A percentile compares a stretch with the other conserved stretches of the same genome.
These are phyloP conservation scores for Xenosphaeropsis pyriputrescens DNA, from an alignment of 2,329 filamentous ascomycete genomes.

Conservation along the genomic window DNA sequence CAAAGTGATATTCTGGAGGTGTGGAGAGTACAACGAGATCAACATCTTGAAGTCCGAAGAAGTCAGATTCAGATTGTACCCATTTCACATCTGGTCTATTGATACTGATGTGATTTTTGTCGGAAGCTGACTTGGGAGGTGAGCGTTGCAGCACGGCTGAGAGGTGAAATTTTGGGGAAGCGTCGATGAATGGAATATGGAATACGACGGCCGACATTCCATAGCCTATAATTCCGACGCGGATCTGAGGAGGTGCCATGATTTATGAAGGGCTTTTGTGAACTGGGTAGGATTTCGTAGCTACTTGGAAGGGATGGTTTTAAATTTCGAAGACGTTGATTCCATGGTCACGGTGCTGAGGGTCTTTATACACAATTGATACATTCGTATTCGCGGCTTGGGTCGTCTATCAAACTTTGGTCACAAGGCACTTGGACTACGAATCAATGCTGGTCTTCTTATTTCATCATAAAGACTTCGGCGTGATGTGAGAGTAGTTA, in stretches of 20 bases:
- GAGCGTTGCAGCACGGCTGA: slow-evolving; percentile 32
- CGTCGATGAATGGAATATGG: slow-evolving; percentile 33
- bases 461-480: too few relatives aligned
- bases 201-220: slow-evolving; percentile 31
- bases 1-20: slow-evolving; percentile 16
- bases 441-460: too few relatives aligned
- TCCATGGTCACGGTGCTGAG: too few relatives aligned
- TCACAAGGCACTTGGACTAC: too few relatives aligned
- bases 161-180: slow-evolving; percentile 28
- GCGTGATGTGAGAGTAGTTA: too few relatives aligned
- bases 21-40: slow-evolving; percentile 21
- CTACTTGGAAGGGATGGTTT: too few relatives aligned
- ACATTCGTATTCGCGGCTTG: too few relatives aligned
- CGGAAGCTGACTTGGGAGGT: slow-evolving; percentile 14
- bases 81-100: slow-evolving; percentile 26
- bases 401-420: too few relatives aligned
- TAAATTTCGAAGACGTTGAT: too few relatives aligned
- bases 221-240: slow-evolving; percentile 32
- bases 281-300: too few relatives aligned
- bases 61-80: slow-evolving; percentile 17
- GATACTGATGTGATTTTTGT: slow-evolving; percentile 29
- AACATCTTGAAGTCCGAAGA: slow-evolving; percentile 19
- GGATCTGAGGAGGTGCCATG: slow-evolving; percentile 20
- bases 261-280: too few relatives aligned
- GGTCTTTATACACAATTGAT: too few relatives aligned